A percentile compares a stretch with the other conserved stretches of the same genome.
phyloP scores from a whole-genome alignment of 257 asterid species.

The Fraxinus anomala region DNA sequence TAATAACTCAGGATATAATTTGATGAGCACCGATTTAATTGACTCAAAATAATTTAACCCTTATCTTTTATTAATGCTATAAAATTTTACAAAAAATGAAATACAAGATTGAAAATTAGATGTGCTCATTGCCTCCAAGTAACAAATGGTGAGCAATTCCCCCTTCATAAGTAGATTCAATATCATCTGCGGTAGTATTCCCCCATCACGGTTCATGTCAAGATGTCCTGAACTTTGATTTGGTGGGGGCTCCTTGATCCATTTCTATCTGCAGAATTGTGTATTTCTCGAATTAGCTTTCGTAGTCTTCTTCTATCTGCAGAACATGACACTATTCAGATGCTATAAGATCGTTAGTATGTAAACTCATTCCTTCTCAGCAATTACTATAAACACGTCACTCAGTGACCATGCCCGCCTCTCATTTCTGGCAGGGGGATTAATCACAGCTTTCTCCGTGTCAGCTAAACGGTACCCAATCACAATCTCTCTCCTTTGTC shows the following conservation, averaged over 20 bases:
- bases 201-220: background rate
- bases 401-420: slow-evolving; percentile 61
- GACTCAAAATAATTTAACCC: too few relatives aligned
- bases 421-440: slow-evolving; percentile 62
- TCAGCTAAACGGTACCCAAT: slow-evolving; percentile 73
- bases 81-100: too few relatives aligned
- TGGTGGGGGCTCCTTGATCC: background rate
- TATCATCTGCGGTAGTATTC: background rate
- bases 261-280: background rate
- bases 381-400: slow-evolving; percentile 79
- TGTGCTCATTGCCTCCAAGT: background rate
- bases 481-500: slow-evolving; percentile 79
- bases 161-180: background rate
- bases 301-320: background rate
- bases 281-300: background rate
- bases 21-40: too few relatives aligned
- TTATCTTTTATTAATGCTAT: too few relatives aligned
- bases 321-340: background rate
- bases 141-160: background rate
- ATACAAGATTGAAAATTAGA: too few relatives aligned
- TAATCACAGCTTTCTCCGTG: slow-evolving; percentile 70
- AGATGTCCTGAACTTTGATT: background rate
- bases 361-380: slow-evolving; percentile 63
- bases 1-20: too few relatives aligned
- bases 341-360: background rate